phyloP scores from a whole-genome alignment of 768 basidiomycete genomes.

The Kwoniella sp. region DNA sequence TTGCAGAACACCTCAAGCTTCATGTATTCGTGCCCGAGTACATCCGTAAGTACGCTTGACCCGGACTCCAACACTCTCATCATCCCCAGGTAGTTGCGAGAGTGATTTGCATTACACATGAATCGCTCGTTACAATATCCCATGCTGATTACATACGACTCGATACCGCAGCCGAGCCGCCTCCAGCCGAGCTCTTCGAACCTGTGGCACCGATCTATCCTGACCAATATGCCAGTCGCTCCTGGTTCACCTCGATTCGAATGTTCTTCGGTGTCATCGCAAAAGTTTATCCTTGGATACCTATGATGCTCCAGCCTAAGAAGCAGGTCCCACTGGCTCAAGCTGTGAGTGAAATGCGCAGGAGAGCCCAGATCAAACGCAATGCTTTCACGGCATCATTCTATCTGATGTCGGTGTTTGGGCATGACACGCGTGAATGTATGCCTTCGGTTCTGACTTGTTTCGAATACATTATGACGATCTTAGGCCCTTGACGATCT shows the following conservation, averaged over 20 bases:
- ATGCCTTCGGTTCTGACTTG: no score
- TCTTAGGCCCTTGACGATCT: constrained; percentile 39
- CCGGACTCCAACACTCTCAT: neutral
- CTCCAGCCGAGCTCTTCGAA: constrained; percentile 19
- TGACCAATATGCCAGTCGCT: constrained; percentile 18
- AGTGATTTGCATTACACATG: no score
- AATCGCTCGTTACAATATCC: no score
- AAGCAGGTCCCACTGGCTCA: constrained; percentile 23
- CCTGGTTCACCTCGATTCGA: constrained; percentile 29
- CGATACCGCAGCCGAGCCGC: constrained; percentile 27
- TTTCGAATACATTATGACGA: no score
- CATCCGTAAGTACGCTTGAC: constrained; percentile 34
- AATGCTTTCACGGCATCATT: neutral
- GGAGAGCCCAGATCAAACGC: no score
- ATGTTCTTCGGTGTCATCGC: constrained; percentile 1
- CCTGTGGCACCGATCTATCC: constrained; percentile 28
- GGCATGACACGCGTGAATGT: no score
- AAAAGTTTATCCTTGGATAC: constrained; percentile 14
- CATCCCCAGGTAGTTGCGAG: no score
- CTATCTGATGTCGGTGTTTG: no score
- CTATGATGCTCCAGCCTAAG: constrained; percentile 12
- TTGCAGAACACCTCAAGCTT: constrained; percentile 36
- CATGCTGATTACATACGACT: no score
- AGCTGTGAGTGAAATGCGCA: constrained; percentile 31
- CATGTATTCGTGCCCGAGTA: constrained; percentile 45